Evolutionary conservation across 176 grass and related monocot species (phyloP), one percentile per base, ranked within the genome.

Genomic region (Pontederia crassipes): DNA sequence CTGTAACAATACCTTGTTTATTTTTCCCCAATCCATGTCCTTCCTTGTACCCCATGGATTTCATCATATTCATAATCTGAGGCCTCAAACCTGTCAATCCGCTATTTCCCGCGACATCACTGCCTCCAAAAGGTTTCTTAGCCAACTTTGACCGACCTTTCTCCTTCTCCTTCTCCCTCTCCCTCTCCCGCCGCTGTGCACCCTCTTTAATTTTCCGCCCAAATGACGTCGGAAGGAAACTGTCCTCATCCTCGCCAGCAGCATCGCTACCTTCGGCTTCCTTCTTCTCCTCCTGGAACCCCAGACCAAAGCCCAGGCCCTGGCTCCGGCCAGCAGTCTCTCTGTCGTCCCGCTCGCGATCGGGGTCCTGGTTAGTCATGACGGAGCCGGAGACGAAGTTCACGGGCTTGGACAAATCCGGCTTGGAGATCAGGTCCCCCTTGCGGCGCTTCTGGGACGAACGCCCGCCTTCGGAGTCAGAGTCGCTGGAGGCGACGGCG

Each of bases 21-120:
- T 89, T 76, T 80, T 89, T 95, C 48, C 85, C 90, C 1, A 95
- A 79, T 9, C 85, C 90, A 53, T 17, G 53, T 11, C 89, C 90
- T 57, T 26, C 59, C 78, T 80, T 85, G 72, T 86, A 81, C 14
- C 85, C 90, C 90, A 95, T 95, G 77, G 46, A 74, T 4, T 63
- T 63, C 82, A 95, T 45, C 9, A 74, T 46, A 58, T 74, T 95
- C 70, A 89, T 81, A 0, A 40, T 50, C 56, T 89, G 81, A 0
- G 57, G 14, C 67, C 80, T 71, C 46, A 89, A 68, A 29, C 71
- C 83, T n/a, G 82, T 79, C 0, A 70, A 72, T 4, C 73, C 71
- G 0, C 64, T 13, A 1, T 17, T 0, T 71, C 16, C 32, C 52
- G 77, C 54, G 55, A 60, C 15, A 54, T 79, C 9, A 65, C 71